These are phyloP conservation scores for Withania somnifera DNA, from an alignment of 305 asterid genomes.

Conservation along the genomic window DNA sequence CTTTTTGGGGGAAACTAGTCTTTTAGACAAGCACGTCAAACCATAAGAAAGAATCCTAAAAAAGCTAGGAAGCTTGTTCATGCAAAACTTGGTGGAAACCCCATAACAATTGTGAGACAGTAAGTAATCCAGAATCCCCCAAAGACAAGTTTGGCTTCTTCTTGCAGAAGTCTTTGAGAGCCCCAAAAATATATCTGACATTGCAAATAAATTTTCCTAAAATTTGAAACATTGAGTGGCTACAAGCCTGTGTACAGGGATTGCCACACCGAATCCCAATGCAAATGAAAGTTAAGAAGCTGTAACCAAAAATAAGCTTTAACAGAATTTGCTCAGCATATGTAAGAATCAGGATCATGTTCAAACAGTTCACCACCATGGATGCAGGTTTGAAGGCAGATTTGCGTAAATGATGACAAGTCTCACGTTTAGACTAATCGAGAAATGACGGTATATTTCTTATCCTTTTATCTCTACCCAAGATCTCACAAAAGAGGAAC, in stretches of 20 bases:
- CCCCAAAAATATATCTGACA: not conserved
- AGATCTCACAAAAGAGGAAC: not conserved
- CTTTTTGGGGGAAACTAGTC: not conserved
- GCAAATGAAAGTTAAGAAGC: not conserved
- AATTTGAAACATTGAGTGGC: not conserved
- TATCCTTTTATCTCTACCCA: not conserved
- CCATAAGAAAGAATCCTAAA: not conserved
- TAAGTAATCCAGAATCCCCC: not conserved
- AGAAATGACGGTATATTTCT: not conserved
- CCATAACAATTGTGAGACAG: not conserved
- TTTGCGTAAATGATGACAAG: not conserved
- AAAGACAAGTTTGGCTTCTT: not conserved
- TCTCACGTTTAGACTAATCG: not conserved
- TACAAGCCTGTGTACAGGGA: not conserved
- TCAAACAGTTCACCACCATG: not conserved
- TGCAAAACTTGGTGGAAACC: not conserved
- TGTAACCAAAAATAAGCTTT: not conserved
- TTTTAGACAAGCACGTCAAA: not conserved
- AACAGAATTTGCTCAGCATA: not conserved
- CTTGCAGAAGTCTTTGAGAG: not conserved
- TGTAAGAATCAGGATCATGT: not conserved
- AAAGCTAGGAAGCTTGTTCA: not conserved
- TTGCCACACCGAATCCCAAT: not conserved
- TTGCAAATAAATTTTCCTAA: not conserved
- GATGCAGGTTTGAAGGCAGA: not conserved